These are phyloP conservation scores for Solanum acaule DNA, from an alignment of 257 asterid species.

Conservation along the genomic window DNA sequence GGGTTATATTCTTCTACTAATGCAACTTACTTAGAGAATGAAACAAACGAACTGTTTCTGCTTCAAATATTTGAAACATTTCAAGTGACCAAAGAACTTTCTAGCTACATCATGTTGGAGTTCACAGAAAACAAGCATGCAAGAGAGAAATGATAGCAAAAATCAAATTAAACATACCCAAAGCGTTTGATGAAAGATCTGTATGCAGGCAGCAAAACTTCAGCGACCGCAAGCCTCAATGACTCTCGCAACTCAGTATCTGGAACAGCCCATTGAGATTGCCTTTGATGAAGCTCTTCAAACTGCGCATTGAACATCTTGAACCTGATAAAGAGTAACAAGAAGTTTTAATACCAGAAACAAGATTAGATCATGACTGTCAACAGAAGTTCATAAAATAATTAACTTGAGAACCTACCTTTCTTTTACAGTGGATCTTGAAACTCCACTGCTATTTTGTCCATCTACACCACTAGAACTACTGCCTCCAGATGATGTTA, in stretches of 20 bases:
- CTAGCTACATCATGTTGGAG: background rate
- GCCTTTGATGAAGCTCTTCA: constrained; percentile 98
- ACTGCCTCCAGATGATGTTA: constrained; percentile 90
- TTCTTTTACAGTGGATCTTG: constrained; percentile 80
- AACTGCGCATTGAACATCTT: constrained; percentile 83
- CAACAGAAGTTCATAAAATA: background rate
- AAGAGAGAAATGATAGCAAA: background rate
- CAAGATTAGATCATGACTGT: background rate
- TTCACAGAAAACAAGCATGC: background rate
- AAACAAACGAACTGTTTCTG: background rate
- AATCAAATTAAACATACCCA: constrained; percentile 41
- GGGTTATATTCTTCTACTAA: background rate
- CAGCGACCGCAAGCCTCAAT: constrained; percentile 93
- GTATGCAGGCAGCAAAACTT: constrained; percentile 94
- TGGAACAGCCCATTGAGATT: constrained; percentile 97
- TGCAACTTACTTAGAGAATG: background rate
- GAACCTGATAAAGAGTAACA: constrained; percentile 36
- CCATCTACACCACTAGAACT: constrained; percentile 69
- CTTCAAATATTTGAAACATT: background rate
- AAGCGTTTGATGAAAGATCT: constrained; percentile 87
- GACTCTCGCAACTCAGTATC: constrained; percentile 96
- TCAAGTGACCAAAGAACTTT: background rate
- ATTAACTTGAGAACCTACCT: constrained; percentile 52
- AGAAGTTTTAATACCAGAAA: background rate
- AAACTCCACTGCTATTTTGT: constrained; percentile 87